Base-by-base conservation (phyloP, 2,329 filamentous ascomycete genomes). In the Corinectria fuckeliana region DNA sequence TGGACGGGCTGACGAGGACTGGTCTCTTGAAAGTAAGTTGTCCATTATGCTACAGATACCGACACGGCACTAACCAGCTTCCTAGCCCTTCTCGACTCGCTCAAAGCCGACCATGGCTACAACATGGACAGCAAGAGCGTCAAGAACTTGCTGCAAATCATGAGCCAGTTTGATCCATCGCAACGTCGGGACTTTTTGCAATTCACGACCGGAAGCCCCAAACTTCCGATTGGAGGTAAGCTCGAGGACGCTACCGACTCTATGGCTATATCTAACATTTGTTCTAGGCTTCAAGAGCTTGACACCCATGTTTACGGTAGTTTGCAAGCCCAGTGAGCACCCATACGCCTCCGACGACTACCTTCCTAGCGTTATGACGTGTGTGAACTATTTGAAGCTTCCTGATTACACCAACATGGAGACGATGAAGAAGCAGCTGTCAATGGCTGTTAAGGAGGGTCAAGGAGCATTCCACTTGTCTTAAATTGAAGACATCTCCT, bases 341-440 rank as follows among this genome's bases (percentile, higher is more conserved):
- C 95, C 95, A 2, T 95, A 93, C 75, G 90, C 89, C 3, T 94
- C 94, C 4, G 95, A 99, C 72, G 95, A 99, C 79, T 99, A 98
- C 72, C 85, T 99, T n/a, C 95, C 96, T 11, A 98, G 93, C 74
- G 96, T 99, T 75, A 99, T 99, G 96, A 99, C 96, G 10, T 99
- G 96, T 75, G 95, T 97, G 77, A 99, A 99, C 77, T 99, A 99
- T 75, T 87, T 99, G 71, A 99, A 99, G 79, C 85, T 99, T 72
- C 95, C 95, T 18, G 92, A 99, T 77, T 99, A 99, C 78, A 94
- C 88, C 66, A 88, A 81, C 67, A 80, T 96, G 62, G 86, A 91
- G 2, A 83, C 90, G 50, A 87, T 99, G 77, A 89, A 85, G 71
- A 85, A 90, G 74, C 91, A 92, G 75, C 82, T 99, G 53, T 88